Evolutionary conservation across 768 basidiomycete species (phyloP).

Genomic region (Collybiopsis confluens): DNA sequence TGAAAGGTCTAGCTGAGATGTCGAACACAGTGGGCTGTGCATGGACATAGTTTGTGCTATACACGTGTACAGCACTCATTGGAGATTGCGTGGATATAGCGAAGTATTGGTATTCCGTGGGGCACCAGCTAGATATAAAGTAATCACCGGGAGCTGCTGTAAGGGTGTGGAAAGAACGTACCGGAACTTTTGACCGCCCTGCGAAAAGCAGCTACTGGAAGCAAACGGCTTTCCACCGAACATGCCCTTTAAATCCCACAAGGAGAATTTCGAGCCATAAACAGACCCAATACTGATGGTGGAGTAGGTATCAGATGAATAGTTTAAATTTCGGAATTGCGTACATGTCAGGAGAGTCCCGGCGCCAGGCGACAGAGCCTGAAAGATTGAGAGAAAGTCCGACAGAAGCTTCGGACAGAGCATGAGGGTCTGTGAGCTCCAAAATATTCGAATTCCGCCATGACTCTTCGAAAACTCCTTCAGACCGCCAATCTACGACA

Average conservation of each 20-base stretch:
- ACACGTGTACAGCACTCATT: slow-evolving; percentile 54
- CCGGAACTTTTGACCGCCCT: slow-evolving; percentile 69
- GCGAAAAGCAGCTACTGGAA: slow-evolving; percentile 59
- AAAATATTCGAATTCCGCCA: slow-evolving; percentile 63
- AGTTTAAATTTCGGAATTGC: slow-evolving; percentile 19
- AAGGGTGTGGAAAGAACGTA: slow-evolving; percentile 29
- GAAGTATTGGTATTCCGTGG: slow-evolving; percentile 71
- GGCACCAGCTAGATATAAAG: slow-evolving; percentile 59
- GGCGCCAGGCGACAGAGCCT: slow-evolving; percentile 67
- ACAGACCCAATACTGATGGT: slow-evolving; percentile 65
- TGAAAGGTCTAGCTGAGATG: slow-evolving; percentile 56
- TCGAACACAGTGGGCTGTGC: slow-evolving; percentile 58
- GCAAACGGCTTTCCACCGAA: slow-evolving; percentile 69
- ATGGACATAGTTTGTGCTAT: slow-evolving; percentile 62
- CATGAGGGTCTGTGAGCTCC: slow-evolving; percentile 69
- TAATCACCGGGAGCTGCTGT: background rate
- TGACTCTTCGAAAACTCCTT: slow-evolving; percentile 43
- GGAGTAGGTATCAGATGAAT: slow-evolving; percentile 1
- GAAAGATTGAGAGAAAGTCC: slow-evolving; percentile 43
- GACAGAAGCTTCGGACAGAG: slow-evolving; percentile 48
- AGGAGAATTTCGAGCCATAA: slow-evolving; percentile 64
- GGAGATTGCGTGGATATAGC: slow-evolving; percentile 65
- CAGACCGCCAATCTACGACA: slow-evolving; percentile 79
- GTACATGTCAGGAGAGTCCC: slow-evolving; percentile 69
- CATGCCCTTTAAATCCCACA: slow-evolving; percentile 74